Evolutionary conservation across 2,329 filamentous ascomycete genomes (phyloP), one percentile per base, ranked within the genome.

Genomic region (Fusarium albosuccineum): DNA sequence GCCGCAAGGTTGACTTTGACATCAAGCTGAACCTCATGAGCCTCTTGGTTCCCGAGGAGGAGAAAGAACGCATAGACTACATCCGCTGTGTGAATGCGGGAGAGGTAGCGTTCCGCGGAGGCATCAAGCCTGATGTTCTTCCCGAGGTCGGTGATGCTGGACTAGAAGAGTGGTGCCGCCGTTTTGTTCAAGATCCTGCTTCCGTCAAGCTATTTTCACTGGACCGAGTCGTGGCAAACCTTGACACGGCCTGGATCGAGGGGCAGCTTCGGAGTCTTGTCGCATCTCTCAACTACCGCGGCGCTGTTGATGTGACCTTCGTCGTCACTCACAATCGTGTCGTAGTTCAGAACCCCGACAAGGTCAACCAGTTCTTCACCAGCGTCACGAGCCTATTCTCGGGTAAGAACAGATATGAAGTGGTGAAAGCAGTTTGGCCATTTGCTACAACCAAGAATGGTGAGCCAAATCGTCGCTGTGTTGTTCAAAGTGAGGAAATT

Each of bases 371-470:
- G 54, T 85, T 88, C 74, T 82, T 87, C 67, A 85, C 83, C 11
- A 83, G 79, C 26, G 78, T 88, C 27, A 80, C 82, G 3, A 80
- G 82, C 26, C 74, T 87, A 2, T 87, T 88, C 66, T 78, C 79
- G 1, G 84, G 85, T 4, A 85, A 82, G 73, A 82, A 81, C 72
- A 83, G 81, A 64, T 88, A 87, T 66, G 85, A 87, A 73, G 83
- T 86, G 3, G 80, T 86, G 49, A 85, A 86, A 71, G 80, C 82
- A 1, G 81, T 88, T 1, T 88, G 86, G 86, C 86, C 85, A 4
- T 88, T 86, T 75, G 86, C 86, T 2, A 84, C 83, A 64, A 77
- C 79, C 4, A 78, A 73, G 70, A 82, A 76, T 66, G 84, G 78
- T 39, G 83, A 83, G 63, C 73, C 64, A n/a, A 81, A 73, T 11